Evolutionary conservation across 2,329 filamentous ascomycete genomes (phyloP).

Genomic region (Alternaria sp.): DNA sequence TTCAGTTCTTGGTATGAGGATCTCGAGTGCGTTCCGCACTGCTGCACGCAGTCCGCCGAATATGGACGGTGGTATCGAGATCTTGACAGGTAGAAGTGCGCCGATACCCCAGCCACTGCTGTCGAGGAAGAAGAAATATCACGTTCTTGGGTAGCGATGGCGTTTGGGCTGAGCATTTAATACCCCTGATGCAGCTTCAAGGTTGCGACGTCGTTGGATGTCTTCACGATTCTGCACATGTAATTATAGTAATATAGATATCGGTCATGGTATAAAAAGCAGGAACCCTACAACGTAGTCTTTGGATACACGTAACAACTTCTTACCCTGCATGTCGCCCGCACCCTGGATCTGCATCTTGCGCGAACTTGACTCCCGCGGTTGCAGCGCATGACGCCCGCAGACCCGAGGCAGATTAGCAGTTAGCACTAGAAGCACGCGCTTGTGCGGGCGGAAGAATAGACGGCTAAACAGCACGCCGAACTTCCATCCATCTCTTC

Average conservation of each 20-base stretch:
- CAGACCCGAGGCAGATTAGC: conserved; percentile 26
- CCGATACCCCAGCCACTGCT: not conserved
- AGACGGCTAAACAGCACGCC: conserved; percentile 37
- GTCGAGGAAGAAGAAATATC: conserved; percentile 11
- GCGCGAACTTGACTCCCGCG: conserved; percentile 2
- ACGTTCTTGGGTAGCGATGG: conserved; percentile 11
- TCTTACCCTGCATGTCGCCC: not conserved
- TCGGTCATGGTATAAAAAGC: not conserved
- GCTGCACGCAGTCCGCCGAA: not conserved
- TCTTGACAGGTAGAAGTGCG: not conserved
- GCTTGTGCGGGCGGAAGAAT: conserved; percentile 38
- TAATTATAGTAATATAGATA: not conserved
- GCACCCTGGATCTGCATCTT: not conserved
- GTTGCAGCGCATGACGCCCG: conserved; percentile 19
- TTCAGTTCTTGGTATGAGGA: not conserved
- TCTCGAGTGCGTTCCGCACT: not conserved
- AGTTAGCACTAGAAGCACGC: conserved; percentile 15
- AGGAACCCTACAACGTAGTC: not conserved
- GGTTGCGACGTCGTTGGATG: not conserved
- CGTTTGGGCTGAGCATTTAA: conserved; percentile 5
- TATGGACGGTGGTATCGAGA: not conserved
- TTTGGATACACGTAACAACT: not conserved
- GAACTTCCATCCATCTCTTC: conserved; percentile 15
- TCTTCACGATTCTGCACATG: not conserved
- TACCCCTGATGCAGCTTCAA: not conserved